Base-by-base conservation (phyloP, 2,329 filamentous ascomycete genomes). In the Aspergillus aculeatus region DNA sequence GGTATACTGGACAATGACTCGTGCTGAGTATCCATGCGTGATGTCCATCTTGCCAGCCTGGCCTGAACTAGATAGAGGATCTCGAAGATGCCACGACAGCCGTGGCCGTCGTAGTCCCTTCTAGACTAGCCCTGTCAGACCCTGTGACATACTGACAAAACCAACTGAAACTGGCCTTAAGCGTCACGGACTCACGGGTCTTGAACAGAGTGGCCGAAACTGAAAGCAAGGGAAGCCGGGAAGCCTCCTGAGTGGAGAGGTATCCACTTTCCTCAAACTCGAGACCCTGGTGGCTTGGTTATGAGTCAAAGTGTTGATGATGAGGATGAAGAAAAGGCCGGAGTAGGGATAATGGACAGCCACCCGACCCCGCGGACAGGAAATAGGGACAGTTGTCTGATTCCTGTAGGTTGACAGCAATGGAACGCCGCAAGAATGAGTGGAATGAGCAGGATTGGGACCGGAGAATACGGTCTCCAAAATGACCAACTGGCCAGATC, bases 131-230 rank as follows among this genome's bases (percentile, higher is more conserved):
- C 51, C 52, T 14, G n/a, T 47, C 35, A 29, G 3, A 35, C 32
- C 32, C 32, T 35, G 32, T 52, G n/a, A 5, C 21, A 7, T 23
- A 23, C 38, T 44, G 38, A 44, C 38, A 44, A 29, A 29, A 29
- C 26, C 41, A 24, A 52, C 21, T 55, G 41, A 55, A 48, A 55
- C 53, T 31, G n/a, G n/a, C 38, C 29, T 55, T 44, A 29, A 47
- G 21, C 38, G 24, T 9, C 26, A 26, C 26, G 26, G 26, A 6
- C 23, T 29, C 26, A 26, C 26, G 23, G 23, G 23, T 47, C 44
- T 31, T 55, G 53, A n/a, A 31, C 53, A 55, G 53, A 47, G 41
- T 55, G 53, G 53, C 53, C n/a, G 53, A 48, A 55, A 53, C 53
- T 16, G 53, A 55, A 55, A 53, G 38, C 38, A 29, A 29, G 48